Conservation (phyloP, 2,329 filamentous ascomycete genomes). For the Trichoderma sp. region DNA sequence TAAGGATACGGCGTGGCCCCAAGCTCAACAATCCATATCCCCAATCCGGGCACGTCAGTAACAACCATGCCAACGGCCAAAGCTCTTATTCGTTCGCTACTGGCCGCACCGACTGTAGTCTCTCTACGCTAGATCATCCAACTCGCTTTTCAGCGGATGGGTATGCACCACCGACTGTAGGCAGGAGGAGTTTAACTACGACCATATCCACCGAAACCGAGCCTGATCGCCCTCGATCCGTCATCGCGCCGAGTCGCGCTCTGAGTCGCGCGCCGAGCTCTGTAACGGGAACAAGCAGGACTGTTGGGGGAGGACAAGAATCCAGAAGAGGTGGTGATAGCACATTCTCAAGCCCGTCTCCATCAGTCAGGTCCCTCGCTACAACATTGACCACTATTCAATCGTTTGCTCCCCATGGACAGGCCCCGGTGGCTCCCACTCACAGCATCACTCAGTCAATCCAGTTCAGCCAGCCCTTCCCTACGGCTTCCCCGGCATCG, state of each 20-base stretch:
- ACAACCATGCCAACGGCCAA: constrained; percentile 32
- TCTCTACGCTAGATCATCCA: constrained; percentile 58
- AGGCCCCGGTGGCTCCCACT: constrained; percentile 32
- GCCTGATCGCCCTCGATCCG: constrained; percentile 70
- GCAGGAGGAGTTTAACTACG: constrained; percentile 65
- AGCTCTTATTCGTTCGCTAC: constrained; percentile 57
- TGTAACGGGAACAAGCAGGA: constrained; percentile 70
- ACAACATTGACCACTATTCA: constrained; percentile 86
- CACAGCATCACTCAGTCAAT: constrained; percentile 49
- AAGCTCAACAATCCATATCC: constrained; percentile 91
- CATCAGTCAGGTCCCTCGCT: constrained; percentile 75
- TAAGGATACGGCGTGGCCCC: constrained; percentile 52
- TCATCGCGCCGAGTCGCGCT: constrained; percentile 71
- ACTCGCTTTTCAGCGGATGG: constrained; percentile 60
- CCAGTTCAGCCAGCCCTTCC: constrained; percentile 65
- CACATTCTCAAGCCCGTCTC: constrained; percentile 80
- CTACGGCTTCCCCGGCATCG: constrained; percentile 61
- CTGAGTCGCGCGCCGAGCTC: constrained; percentile 63
- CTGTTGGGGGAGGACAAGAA: constrained; percentile 63
- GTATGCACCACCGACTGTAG: constrained; percentile 54
- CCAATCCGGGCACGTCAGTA: constrained; percentile 63
- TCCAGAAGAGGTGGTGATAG: constrained; percentile 68
- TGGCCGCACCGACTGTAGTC: constrained; percentile 51
- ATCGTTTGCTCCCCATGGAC: constrained; percentile 45
- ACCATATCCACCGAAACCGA: constrained; percentile 88